Base-by-base conservation (phyloP, 257 asterid genomes). In the Leonotis leonurus region DNA sequence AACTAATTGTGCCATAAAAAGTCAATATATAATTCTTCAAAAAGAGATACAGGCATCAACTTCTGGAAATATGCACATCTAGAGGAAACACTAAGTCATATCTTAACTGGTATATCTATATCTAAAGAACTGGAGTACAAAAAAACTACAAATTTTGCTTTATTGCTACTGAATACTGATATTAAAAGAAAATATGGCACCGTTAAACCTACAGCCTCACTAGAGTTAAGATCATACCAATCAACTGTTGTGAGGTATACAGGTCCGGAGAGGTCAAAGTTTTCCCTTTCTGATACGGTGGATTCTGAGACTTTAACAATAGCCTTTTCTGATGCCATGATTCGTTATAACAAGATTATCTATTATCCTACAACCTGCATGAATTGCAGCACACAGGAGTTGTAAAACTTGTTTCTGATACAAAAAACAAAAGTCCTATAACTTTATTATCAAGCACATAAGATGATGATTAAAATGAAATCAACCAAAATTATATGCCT, bases 241-340 rank as follows among this genome's bases (percentile, higher is more conserved):
- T 91, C 94, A 60, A 81, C 65, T 62, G 70, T 36, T 37, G 89
- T 82, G 57, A 91, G 80, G 70, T 91, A 84, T 72, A 73, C 40
- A 36, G 98, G 98, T 58, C 98, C 98, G 0, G 85, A 82, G 12
- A 80, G 67, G 37, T 77, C 56, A 36, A 84, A 91, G 46, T 39
- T 57, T 45, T 91, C 95, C 75, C 95, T 86, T 58, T 86, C 96
- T 6, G 89, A 86, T 33, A 73, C 76, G 66, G 68, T 25, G 22
- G 95, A 84, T 13, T 77, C 85, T 0, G 87, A 80, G 64, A 62
- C 62, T 44, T 64, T 68, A 35, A 83, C 81, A 37, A 33, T 69
- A 50, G 84, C 86, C 33, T 71, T 75, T 61, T 75, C 91, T n/a
- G 88, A 77, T 44, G 75, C 78, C 84, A 82, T 75, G 29, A 20